Conservation (phyloP, 2,329 filamentous ascomycete genomes). For the Talaromyces albobiverticillius region DNA sequence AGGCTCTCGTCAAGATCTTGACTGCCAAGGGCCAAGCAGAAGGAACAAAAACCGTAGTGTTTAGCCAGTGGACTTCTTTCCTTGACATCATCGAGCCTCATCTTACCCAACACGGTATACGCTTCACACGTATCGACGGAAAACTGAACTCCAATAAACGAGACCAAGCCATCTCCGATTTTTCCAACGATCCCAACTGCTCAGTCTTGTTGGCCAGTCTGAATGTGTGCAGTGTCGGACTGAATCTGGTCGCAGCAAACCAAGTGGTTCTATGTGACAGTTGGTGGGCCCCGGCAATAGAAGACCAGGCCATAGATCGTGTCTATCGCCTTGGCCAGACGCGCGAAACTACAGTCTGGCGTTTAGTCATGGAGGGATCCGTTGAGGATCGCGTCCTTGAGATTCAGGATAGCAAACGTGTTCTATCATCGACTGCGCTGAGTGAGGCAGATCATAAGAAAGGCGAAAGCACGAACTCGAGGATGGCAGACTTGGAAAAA, state of each 20-base stretch:
- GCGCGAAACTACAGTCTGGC: conserved; percentile 72
- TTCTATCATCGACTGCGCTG: conserved; percentile 75
- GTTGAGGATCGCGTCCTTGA: conserved; percentile 79
- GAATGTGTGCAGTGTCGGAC: conserved; percentile 76
- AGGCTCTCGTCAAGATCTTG: conserved; percentile 72
- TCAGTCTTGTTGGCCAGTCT: conserved; percentile 79
- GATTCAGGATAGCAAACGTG: conserved; percentile 75
- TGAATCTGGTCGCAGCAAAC: conserved; percentile 83
- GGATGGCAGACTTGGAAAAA: conserved; percentile 49
- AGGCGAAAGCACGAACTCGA: conserved; percentile 52
- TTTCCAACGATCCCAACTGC: conserved; percentile 65
- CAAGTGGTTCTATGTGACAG: conserved; percentile 80
- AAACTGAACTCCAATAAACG: conserved; percentile 67
- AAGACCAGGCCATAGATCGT: conserved; percentile 86
- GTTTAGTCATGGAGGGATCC: conserved; percentile 74
- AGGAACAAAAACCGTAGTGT: conserved; percentile 75
- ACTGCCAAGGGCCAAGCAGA: conserved; percentile 62
- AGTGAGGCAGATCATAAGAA: conserved; percentile 61
- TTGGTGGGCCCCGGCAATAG: conserved; percentile 92
- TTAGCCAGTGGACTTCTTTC: conserved; percentile 77
- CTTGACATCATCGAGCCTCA: conserved; percentile 73
- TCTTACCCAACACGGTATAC: conserved; percentile 58
- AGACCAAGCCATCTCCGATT: conserved; percentile 66
- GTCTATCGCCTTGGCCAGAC: conserved; percentile 84
- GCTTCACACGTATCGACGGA: conserved; percentile 73